A percentile compares a stretch with the other conserved stretches of the same genome.
phyloP scores from a whole-genome alignment of 805 yeast species.

The Pichia eremophila region DNA sequence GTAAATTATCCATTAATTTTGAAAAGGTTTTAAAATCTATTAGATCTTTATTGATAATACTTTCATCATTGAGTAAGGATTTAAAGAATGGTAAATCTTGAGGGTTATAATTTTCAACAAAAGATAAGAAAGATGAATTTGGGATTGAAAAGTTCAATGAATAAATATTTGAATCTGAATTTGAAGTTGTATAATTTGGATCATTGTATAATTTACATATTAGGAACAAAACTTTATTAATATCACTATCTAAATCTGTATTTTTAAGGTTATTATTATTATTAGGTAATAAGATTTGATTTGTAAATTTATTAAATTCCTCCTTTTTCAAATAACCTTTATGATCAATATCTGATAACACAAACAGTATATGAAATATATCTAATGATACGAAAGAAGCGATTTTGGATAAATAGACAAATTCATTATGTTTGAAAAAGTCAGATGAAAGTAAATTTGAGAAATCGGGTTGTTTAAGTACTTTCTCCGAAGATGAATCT shows the following conservation, averaged over 20 bases:
- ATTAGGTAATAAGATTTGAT: conserved; percentile 28
- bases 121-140: not conserved
- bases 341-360: conserved; percentile 65
- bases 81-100: conserved; percentile 11
- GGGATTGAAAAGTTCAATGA: conserved; percentile 2
- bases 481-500: conserved; percentile 22
- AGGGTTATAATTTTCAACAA: conserved; percentile 5
- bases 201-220: conserved; percentile 40
- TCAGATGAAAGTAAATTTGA: conserved; percentile 35
- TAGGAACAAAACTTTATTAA: conserved; percentile 41
- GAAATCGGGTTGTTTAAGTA: conserved; percentile 30
- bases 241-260: conserved; percentile 36
- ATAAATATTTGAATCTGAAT: not conserved
- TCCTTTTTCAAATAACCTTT: conserved; percentile 45
- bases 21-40: conserved; percentile 14
- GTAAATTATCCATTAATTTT: conserved; percentile 17
- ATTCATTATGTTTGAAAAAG: conserved; percentile 13
- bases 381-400: conserved; percentile 37
- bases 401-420: conserved; percentile 15
- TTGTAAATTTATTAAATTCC: conserved; percentile 72
- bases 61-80: conserved; percentile 4
- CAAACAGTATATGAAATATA: conserved; percentile 63
- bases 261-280: conserved; percentile 14
- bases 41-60: not conserved
- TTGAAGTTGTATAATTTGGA: not conserved